Percentiles rank a stretch among this genome's conserved stretches.
Conservation (phyloP, 208 protist genomes). For the Leishmania major region DNA sequence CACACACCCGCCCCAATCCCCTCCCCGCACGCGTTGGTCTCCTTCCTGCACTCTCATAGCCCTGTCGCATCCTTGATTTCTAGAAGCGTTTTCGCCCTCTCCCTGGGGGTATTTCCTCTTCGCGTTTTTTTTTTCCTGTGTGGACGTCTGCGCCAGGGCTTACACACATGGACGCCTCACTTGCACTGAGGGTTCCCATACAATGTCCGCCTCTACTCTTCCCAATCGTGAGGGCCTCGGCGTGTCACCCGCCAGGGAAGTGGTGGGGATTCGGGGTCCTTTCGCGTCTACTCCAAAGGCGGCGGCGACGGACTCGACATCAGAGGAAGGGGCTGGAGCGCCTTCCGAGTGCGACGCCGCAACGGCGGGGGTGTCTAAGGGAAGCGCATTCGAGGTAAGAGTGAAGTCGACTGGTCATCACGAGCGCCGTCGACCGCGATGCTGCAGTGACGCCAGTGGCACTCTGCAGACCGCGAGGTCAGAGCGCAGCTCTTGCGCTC, state of each 20-base stretch:
- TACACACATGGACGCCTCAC: neutral
- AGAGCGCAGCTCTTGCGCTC: neutral
- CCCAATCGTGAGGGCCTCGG: neutral
- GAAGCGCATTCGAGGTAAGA: neutral
- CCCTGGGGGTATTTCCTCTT: neutral
- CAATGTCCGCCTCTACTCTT: neutral
- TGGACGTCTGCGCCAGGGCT: neutral
- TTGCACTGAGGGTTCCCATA: neutral
- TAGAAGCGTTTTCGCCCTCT: neutral
- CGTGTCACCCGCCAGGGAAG: neutral
- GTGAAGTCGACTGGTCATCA: neutral
- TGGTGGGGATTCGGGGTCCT: neutral
- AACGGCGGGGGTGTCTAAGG: neutral
- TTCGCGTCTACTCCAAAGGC: neutral
- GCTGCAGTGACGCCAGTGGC: neutral
- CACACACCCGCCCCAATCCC: neutral
- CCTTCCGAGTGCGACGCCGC: neutral
- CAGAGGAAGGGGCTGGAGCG: neutral
- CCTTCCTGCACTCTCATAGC: neutral
- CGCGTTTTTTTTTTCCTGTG: neutral
- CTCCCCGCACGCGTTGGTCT: neutral
- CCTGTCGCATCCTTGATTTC: neutral
- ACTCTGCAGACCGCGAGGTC: slow-evolving; percentile 4
- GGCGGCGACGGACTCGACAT: neutral
- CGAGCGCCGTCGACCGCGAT: neutral